A percentile compares a stretch with the other conserved stretches of the same genome.
Evolutionary conservation across 176 grass and related monocot species (phyloP).

Genomic region (Aegilops longissima): DNA sequence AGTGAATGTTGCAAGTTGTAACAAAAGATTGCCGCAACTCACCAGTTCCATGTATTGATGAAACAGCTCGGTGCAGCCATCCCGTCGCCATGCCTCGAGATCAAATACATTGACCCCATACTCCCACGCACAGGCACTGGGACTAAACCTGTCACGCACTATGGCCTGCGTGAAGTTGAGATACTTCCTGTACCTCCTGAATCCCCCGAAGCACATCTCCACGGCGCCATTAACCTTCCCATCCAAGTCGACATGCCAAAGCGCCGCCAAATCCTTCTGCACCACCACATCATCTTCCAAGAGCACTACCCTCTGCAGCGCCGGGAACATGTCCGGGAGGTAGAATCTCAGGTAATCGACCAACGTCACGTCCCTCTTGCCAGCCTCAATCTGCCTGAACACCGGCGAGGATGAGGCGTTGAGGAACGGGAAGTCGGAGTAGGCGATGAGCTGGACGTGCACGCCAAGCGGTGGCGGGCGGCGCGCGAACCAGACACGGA

Average conservation of each 20-base stretch:
- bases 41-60: conserved; percentile 90
- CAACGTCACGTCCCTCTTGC: conserved; percentile 61
- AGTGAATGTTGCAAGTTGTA: background rate
- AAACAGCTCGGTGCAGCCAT: conserved; percentile 78
- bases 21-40: conserved; percentile 15
- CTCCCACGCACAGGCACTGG: conserved; percentile 71
- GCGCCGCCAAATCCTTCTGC: conserved; percentile 69
- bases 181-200: conserved; percentile 79
- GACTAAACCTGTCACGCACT: conserved; percentile 60
- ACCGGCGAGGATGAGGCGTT: conserved; percentile 83
- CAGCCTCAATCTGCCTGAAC: conserved; percentile 67
- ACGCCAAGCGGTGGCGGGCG: conserved; percentile 63
- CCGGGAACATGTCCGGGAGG: conserved; percentile 83
- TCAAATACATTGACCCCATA: conserved; percentile 96
- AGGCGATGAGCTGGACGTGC: conserved; percentile 72
- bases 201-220: conserved; percentile 88
- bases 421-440: conserved; percentile 69
- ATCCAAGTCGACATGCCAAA: conserved; percentile 79
- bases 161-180: conserved; percentile 83
- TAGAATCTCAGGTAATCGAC: conserved; percentile 90
- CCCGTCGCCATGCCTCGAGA: conserved; percentile 76
- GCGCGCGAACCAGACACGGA: conserved; percentile 71
- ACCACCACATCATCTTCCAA: conserved; percentile 97
- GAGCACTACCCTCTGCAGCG: conserved; percentile 62
- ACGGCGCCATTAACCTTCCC: conserved; percentile 93